Percentiles rank a stretch among this genome's conserved stretches.
Conservation (phyloP, 2,329 filamentous ascomycete genomes). For the Penicillium nordicum region DNA sequence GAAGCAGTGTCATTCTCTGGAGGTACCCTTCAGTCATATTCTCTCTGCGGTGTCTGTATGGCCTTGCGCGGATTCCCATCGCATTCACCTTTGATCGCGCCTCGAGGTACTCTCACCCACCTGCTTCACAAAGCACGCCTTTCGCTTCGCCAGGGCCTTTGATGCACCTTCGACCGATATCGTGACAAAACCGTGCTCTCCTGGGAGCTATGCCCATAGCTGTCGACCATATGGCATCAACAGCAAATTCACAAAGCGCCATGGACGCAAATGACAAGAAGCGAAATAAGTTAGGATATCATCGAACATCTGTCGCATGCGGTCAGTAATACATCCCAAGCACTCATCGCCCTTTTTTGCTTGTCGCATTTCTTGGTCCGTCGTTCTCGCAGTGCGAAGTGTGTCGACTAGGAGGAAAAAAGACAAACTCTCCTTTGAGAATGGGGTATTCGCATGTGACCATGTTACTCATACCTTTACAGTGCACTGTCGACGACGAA, state of each 20-base stretch:
- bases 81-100: conserved; percentile 7
- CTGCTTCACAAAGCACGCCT: not conserved
- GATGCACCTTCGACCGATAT: conserved; percentile 25
- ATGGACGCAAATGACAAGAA: conserved; percentile 57
- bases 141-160: conserved; percentile 15
- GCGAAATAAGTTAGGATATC: conserved; percentile 91
- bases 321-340: conserved; percentile 60
- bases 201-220: conserved; percentile 40
- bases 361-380: not conserved
- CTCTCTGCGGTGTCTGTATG: conserved; percentile 19
- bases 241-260: conserved; percentile 31
- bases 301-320: conserved; percentile 91
- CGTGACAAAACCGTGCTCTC: conserved; percentile 20
- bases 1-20: conserved; percentile 15
- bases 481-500: conserved; percentile 90
- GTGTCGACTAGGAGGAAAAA: not conserved
- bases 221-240: conserved; percentile 34
- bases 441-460: conserved; percentile 3
- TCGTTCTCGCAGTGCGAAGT: not conserved
- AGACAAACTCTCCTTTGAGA: not conserved
- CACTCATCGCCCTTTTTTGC: not conserved
- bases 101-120: conserved; percentile 1
- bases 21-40: conserved; percentile 4
- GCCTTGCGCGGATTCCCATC: conserved; percentile 8
- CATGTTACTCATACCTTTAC: conserved; percentile 23